Conservation (phyloP, 495 filamentous ascomycete genomes). For the Lichenothelia convexa region DNA sequence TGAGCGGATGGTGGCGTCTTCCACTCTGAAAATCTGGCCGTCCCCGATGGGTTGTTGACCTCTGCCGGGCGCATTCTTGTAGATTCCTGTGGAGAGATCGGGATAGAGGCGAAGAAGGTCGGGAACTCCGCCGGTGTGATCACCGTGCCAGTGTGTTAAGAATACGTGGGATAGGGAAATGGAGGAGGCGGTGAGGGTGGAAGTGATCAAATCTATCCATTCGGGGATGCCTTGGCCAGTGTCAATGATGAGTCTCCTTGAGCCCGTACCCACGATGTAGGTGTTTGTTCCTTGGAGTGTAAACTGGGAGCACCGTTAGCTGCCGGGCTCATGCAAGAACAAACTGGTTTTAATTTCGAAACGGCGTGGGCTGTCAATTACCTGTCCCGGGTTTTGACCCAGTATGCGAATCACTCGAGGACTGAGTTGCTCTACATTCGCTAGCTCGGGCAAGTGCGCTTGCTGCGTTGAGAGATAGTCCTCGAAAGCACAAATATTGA, state of each 20-base stretch:
- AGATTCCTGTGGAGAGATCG: slow-evolving; percentile 13
- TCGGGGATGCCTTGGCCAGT: slow-evolving; percentile 46
- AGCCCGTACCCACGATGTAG: slow-evolving; percentile 60
- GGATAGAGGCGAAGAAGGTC: slow-evolving; percentile 7
- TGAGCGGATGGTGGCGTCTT: slow-evolving; percentile 26
- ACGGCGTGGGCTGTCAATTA: background rate
- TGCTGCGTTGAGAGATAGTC: slow-evolving; percentile 24
- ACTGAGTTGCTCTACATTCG: slow-evolving; percentile 24
- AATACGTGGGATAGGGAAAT: slow-evolving; percentile 6
- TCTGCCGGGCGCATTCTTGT: slow-evolving; percentile 28
- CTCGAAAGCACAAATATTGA: slow-evolving; percentile 28
- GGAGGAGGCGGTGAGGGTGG: slow-evolving; percentile 2
- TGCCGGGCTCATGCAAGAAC: no score
- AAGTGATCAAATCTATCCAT: slow-evolving; percentile 18
- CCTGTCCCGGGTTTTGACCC: slow-evolving; percentile 63
- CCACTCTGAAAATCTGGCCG: slow-evolving; percentile 22
- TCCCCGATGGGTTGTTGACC: slow-evolving; percentile 35
- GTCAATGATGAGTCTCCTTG: slow-evolving; percentile 54
- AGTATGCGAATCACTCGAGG: slow-evolving; percentile 34
- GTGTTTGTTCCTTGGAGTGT: slow-evolving; percentile 64
- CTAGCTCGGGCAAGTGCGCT: slow-evolving; percentile 18
- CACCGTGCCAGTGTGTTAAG: slow-evolving; percentile 13
- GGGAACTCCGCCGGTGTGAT: slow-evolving; percentile 11
- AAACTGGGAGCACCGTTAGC: slow-evolving; percentile 17
- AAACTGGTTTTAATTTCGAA: background rate